These are phyloP conservation scores for Podila horticola DNA, from an alignment of 192 early-diverging fungal species.

Conservation along the genomic window DNA sequence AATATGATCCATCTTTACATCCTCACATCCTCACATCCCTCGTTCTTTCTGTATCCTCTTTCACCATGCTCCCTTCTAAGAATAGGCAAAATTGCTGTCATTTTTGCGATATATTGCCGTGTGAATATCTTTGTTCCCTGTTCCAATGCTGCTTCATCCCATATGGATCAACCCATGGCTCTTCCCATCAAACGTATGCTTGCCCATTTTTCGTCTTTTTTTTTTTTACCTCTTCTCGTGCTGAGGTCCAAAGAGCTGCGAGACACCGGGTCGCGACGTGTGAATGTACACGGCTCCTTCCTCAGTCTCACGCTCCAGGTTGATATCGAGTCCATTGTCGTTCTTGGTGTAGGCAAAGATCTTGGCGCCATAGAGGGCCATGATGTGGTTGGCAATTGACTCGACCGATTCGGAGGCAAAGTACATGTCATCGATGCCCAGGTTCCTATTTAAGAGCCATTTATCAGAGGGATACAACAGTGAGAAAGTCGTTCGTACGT, in stretches of 20 bases:
- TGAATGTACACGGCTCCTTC: slow-evolving; percentile 96
- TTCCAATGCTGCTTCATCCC: no score
- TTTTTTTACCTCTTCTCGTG: slow-evolving; percentile 73
- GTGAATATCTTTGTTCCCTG: no score
- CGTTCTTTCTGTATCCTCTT: no score
- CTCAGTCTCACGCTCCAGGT: slow-evolving; percentile 90
- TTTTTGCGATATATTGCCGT: no score
- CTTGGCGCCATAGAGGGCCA: slow-evolving; percentile 96
- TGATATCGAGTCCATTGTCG: slow-evolving; percentile 82
- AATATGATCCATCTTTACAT: not conserved
- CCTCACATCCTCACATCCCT: no score
- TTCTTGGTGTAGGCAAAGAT: slow-evolving; percentile 92
- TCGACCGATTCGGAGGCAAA: slow-evolving; percentile 92
- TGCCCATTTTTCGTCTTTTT: slow-evolving; percentile 7
- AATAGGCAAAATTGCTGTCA: no score
- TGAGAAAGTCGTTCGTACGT: no score
- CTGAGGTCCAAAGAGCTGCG: slow-evolving; percentile 84
- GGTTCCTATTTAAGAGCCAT: slow-evolving; percentile 84
- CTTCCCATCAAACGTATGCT: no score
- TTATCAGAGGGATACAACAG: no score
- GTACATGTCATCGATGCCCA: slow-evolving; percentile 99
- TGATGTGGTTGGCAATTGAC: slow-evolving; percentile 94
- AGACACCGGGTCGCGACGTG: slow-evolving; percentile 93
- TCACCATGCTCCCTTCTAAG: no score
- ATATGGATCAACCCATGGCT: no score